Evolutionary conservation across 179 eudicot species (phyloP).

Genomic region (Actinidia arguta): DNA sequence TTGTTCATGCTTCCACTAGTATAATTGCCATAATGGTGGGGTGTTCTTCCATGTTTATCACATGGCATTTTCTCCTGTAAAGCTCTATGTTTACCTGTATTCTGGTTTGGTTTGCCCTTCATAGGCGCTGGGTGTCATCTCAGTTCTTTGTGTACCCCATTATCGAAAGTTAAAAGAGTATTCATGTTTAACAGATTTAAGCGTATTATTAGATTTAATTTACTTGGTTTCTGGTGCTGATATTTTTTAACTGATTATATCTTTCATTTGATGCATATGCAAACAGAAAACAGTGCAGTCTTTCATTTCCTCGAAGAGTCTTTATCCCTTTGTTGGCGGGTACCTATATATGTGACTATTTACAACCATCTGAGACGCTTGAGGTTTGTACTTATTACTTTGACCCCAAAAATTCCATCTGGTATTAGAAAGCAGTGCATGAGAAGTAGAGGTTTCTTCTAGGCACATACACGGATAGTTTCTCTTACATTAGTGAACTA

Average conservation of each 20-base stretch:
- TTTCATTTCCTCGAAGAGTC: conserved; percentile 86
- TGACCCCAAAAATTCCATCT: background rate
- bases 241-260: background rate
- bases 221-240: conserved; percentile 13
- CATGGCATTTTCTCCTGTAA: background rate
- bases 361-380: conserved; percentile 75
- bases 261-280: conserved; percentile 23
- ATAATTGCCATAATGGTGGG: background rate
- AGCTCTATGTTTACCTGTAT: background rate
- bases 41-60: background rate
- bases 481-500: background rate
- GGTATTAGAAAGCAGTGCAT: background rate
- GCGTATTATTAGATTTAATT: background rate
- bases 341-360: conserved; percentile 78
- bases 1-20: background rate
- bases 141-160: background rate
- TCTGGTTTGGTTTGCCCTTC: background rate
- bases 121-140: background rate
- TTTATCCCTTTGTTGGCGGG: conserved; percentile 90
- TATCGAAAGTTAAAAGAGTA: background rate
- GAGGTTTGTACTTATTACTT: conserved; percentile 61
- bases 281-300: conserved; percentile 63
- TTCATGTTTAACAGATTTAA: background rate
- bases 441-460: conserved; percentile 3
- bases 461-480: background rate